Evolutionary conservation across 495 filamentous ascomycete genomes (phyloP).

Genomic region (Astrothelium macrocarpum): DNA sequence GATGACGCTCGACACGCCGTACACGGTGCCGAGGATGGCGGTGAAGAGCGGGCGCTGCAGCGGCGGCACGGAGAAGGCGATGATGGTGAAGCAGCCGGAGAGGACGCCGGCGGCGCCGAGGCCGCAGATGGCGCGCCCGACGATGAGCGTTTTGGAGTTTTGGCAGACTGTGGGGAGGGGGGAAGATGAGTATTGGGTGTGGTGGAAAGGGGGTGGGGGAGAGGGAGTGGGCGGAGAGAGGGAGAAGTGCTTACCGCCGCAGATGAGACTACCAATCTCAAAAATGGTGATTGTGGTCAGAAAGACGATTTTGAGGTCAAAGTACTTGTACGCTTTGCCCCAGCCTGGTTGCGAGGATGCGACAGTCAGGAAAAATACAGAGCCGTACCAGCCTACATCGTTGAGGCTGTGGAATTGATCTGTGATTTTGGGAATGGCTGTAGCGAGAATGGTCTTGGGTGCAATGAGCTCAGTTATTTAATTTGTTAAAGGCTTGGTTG

Average conservation of each 20-base stretch:
- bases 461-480: not conserved
- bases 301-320: conserved; percentile 37
- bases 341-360: conserved; percentile 41
- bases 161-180: conserved; percentile 43
- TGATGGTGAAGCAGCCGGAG: conserved; percentile 24
- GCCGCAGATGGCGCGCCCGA: conserved; percentile 13
- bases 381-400: conserved; percentile 11
- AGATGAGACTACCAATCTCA: not conserved
- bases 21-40: conserved; percentile 12
- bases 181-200: conserved; percentile 32
- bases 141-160: conserved; percentile 56
- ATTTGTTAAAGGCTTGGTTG: too few relatives aligned
- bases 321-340: conserved; percentile 47
- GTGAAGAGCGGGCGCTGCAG: conserved; percentile 12
- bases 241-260: not conserved
- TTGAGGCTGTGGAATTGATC: conserved; percentile 7
- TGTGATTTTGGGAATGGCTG: conserved; percentile 10
- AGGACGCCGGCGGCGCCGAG: conserved; percentile 23
- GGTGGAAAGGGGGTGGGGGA: conserved; percentile 31
- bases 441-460: conserved; percentile 1
- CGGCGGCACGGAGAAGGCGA: conserved; percentile 11
- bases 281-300: not conserved
- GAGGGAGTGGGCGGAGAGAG: conserved; percentile 33
- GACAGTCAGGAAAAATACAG: not conserved
- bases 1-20: conserved; percentile 7